phyloP scores from a whole-genome alignment of 2,329 filamentous ascomycete species.

The Tolypocladium ophioglossoides region DNA sequence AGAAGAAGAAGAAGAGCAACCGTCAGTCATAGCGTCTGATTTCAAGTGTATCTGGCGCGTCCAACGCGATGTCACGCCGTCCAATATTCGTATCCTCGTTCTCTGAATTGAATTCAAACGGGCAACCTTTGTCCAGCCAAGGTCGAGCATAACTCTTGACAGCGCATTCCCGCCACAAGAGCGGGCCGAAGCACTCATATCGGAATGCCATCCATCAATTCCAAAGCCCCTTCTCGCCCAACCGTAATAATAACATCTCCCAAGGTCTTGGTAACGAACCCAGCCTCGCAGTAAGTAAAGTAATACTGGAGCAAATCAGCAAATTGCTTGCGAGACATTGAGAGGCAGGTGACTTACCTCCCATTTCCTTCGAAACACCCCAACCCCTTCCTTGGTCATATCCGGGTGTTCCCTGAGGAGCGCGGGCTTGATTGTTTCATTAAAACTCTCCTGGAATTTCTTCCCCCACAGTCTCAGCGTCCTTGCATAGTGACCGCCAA shows the following conservation, averaged over 20 bases:
- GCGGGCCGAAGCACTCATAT: slow-evolving; percentile 33
- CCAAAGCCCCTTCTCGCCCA: slow-evolving; percentile 50
- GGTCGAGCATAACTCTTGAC: neutral
- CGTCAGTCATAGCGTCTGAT: neutral
- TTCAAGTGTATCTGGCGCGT: neutral
- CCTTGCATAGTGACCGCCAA: slow-evolving; percentile 63
- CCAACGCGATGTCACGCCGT: neutral
- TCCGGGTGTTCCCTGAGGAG: slow-evolving; percentile 45
- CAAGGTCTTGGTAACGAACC: slow-evolving; percentile 60
- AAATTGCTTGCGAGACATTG: neutral
- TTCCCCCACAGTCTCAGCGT: slow-evolving; percentile 59
- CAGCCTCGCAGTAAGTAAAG: slow-evolving; percentile 65
- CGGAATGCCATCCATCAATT: slow-evolving; percentile 62
- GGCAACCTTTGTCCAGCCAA: neutral
- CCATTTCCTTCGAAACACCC: slow-evolving; percentile 63
- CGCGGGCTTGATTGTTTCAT: slow-evolving; percentile 47
- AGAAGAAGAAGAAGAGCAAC: neutral
- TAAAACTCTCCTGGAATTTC: slow-evolving; percentile 53
- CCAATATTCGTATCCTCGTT: neutral
- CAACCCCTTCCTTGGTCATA: slow-evolving; percentile 51
- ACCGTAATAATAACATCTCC: slow-evolving; percentile 66
- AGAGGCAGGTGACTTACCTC: slow-evolving; percentile 34
- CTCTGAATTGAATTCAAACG: neutral
- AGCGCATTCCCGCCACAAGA: neutral
- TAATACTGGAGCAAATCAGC: slow-evolving; percentile 43